phyloP scores from a whole-genome alignment of 2,329 filamentous ascomycete species.

The Aspergillus aculeatus region DNA sequence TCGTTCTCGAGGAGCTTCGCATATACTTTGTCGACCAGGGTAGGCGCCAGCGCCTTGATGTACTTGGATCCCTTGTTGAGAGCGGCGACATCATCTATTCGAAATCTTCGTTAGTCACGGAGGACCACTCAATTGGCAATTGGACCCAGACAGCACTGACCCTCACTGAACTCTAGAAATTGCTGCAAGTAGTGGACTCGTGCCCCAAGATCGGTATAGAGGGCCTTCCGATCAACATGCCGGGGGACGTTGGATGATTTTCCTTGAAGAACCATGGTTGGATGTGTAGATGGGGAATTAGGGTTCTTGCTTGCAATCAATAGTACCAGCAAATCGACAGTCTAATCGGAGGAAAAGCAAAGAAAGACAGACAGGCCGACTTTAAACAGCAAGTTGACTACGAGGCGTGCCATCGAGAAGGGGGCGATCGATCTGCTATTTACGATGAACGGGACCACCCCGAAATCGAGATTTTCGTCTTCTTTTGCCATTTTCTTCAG shows the following conservation, averaged over 20 bases:
- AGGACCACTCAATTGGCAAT: no score
- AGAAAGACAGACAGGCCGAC: neutral
- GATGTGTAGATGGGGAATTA: neutral
- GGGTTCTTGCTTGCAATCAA: neutral
- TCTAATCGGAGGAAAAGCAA: neutral
- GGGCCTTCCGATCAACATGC: conserved; percentile 67
- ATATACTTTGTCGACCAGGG: conserved; percentile 81
- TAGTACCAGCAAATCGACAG: neutral
- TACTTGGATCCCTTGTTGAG: conserved; percentile 69
- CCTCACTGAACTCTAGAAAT: conserved; percentile 71
- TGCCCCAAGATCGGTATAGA: conserved; percentile 69
- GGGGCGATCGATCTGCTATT: neutral
- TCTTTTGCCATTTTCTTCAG: neutral
- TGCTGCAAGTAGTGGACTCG: conserved; percentile 71
- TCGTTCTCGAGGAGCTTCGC: conserved; percentile 77
- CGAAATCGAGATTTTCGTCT: neutral
- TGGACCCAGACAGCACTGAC: conserved; percentile 45
- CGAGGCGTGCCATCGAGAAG: neutral
- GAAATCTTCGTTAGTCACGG: neutral
- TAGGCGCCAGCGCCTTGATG: conserved; percentile 75
- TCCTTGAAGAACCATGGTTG: neutral
- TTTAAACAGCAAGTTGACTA: neutral
- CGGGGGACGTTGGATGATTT: neutral
- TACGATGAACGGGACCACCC: neutral
- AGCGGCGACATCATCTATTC: conserved; percentile 67